Percentiles rank a stretch among this genome's conserved stretches.
Evolutionary conservation across 2,329 filamentous ascomycete genomes (phyloP).

Genomic region (Pestalotiopsis sp.): DNA sequence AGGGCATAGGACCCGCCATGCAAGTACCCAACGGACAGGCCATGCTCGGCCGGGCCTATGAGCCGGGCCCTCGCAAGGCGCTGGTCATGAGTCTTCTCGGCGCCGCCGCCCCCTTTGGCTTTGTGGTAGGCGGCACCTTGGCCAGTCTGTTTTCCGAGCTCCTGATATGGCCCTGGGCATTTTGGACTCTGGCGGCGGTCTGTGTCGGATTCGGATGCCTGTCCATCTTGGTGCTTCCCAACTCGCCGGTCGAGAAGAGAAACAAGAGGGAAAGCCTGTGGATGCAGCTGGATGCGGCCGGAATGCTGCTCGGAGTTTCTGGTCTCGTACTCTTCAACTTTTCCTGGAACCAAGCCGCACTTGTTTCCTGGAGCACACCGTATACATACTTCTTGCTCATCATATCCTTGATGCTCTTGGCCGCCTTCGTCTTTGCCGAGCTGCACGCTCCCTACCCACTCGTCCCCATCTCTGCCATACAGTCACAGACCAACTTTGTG

Average conservation of each 20-base stretch:
- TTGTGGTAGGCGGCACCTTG: conserved; percentile 30
- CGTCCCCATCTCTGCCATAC: conserved; percentile 53
- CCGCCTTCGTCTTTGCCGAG: conserved; percentile 55
- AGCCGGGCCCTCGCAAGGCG: conserved; percentile 38
- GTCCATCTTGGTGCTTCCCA: conserved; percentile 28
- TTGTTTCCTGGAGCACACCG: conserved; percentile 53
- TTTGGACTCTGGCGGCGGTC: conserved; percentile 29
- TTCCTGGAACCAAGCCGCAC: conserved; percentile 60
- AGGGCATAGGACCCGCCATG: conserved; percentile 55
- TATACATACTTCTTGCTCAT: conserved; percentile 55
- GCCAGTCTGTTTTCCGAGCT: conserved; percentile 27
- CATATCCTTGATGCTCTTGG: conserved; percentile 50
- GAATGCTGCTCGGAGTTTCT: conserved; percentile 45
- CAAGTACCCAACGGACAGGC: conserved; percentile 57
- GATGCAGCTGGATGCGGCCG: conserved; percentile 29
- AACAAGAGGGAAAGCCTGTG: conserved; percentile 23
- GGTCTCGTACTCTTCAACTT: conserved; percentile 60
- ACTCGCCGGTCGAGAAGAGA: conserved; percentile 18
- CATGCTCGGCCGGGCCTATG: conserved; percentile 49
- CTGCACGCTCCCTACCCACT: conserved; percentile 49
- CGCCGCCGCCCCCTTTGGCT: conserved; percentile 33
- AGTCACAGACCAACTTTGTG: conserved; percentile 49
- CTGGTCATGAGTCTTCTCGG: conserved; percentile 35
- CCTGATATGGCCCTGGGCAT: conserved; percentile 32
- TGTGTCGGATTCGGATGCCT: conserved; percentile 25